Base-by-base conservation (phyloP, 495 filamentous ascomycete species). In the Podospora appendiculata region DNA sequence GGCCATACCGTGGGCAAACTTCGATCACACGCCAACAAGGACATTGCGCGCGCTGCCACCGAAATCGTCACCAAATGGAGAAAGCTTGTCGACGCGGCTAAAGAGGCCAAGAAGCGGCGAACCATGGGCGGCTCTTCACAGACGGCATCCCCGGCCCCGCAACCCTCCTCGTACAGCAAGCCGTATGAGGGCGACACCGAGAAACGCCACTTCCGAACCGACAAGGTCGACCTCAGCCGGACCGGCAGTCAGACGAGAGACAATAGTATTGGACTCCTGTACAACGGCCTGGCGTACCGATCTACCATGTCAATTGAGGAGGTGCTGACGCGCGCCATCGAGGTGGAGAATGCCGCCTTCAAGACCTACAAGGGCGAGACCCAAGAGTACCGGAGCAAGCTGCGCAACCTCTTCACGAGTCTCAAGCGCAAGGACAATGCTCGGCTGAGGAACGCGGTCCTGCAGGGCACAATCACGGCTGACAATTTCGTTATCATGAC, bases 41-140 rank as follows among this genome's bases (percentile, higher is more conserved):
- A 87, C n/a, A 83, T 96, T 41, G 83, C 83, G 7, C 76, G 77
- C 7, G 72, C 88, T 41, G 85, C 91, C 3, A 74, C 73, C 51
- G 87, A 93, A 55, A 88, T 97, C 47, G 89, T 98, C 16, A 75
- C 75, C 40, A 91, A 88, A 60, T 98, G 93, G 93, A 84, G 85
- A 57, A 83, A 80, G 49, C 84, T 89, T 35, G 85, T 98, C 43
- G 81, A 87, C 41, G 67, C 69, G 40, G 83, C 85, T 62, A 81
- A 85, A 55, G 84, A 85, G 50, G 69, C 72, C 8, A 78, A 75
- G 50, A 79, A 73, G 25, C 71, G 74, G 18, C 71, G 79, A 34
- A 74, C 75, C 53, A 65, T 54, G 48, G 53, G 65, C 49, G 64
- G 70, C 12, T 64, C 72, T 2, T 72, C 78, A 4, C 47, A 55